Evolutionary conservation across 2,329 filamentous ascomycete species (phyloP).

Genomic region (Aspergillus piperis): DNA sequence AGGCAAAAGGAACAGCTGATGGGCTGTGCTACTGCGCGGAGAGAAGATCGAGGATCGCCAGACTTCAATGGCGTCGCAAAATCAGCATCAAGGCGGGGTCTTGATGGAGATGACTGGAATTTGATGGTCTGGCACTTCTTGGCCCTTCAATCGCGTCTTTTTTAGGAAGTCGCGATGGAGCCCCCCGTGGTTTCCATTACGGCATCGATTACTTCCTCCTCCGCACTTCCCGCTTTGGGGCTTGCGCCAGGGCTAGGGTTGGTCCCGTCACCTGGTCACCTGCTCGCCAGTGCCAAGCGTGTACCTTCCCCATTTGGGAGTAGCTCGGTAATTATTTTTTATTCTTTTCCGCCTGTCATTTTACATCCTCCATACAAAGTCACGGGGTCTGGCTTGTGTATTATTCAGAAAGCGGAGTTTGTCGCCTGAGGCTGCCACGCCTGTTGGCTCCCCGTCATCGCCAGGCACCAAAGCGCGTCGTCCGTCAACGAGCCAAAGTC

Average conservation of each 20-base stretch:
- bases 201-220: constrained; percentile 19
- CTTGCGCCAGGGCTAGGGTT: constrained; percentile 12
- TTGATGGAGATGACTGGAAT: constrained; percentile 7
- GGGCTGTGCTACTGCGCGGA: neutral
- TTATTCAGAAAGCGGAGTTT: too few species aligned
- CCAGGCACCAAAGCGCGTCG: constrained; percentile 26
- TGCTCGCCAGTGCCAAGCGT: too few species aligned
- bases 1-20: constrained; percentile 11
- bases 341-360: neutral
- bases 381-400: too few species aligned
- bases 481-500: constrained; percentile 14
- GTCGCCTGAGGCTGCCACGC: constrained; percentile 10
- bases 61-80: neutral
- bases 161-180: constrained; percentile 15
- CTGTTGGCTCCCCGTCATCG: constrained; percentile 6
- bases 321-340: neutral
- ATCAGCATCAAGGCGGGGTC: constrained; percentile 17
- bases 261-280: constrained; percentile 3
- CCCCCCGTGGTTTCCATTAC: constrained; percentile 24
- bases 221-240: constrained; percentile 16
- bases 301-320: too few species aligned
- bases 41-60: too few species aligned
- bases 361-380: neutral
- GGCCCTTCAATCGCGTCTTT: constrained; percentile 13
- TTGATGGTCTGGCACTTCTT: constrained; percentile 14